Base-by-base conservation (phyloP, 176 grass and related monocot genomes). In the Oropetium thomaeum region DNA sequence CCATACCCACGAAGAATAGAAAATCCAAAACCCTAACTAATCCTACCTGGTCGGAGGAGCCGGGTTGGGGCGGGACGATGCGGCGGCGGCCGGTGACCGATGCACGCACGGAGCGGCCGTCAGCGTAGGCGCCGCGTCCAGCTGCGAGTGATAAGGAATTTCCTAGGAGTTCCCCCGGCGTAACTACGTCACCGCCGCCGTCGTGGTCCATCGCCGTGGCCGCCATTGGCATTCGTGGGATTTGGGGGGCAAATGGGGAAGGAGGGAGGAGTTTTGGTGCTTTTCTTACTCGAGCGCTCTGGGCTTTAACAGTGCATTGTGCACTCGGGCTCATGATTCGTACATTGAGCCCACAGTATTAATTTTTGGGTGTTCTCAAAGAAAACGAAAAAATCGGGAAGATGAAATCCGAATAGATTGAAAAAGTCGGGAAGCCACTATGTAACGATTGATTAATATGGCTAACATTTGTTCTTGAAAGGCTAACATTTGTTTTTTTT, bases 81-180 rank as follows among this genome's bases (percentile, higher is more conserved):
- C 72, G 87, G 62, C 81, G 89, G 75, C 26, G 68, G 71, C 95
- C 95, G 5, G 95, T 89, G 62, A 98, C 84, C 13, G 89, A 98
- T 1, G 91, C 84, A 30, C 89, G 89, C 29, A 98, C 63, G 26
- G 75, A 78, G 71, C 84, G 81, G 17, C 91, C 95, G 1, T 98
- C 88, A 19, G 90, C 76, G 71, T 98, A 98, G 44, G 88, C 84
- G 9, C 95, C 95, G 27, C 77, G 81, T n/a, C 95, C 95, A 1
- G 91, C 81, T 20, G 71, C 28, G 31, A 98, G 83, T 0, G 75
- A 65, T 10, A 60, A 51, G 2, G 76, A 73, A 58, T 75, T 71
- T n/a, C 91, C 91, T 1, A 98, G 81, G 34, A 92, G 72, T 58
- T 98, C 89, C 16, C 95, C 95, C 2, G 95, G 95, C 17, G 91